Evolutionary conservation across 805 yeast species (phyloP).

Genomic region (Ogataea wickerhamii): DNA sequence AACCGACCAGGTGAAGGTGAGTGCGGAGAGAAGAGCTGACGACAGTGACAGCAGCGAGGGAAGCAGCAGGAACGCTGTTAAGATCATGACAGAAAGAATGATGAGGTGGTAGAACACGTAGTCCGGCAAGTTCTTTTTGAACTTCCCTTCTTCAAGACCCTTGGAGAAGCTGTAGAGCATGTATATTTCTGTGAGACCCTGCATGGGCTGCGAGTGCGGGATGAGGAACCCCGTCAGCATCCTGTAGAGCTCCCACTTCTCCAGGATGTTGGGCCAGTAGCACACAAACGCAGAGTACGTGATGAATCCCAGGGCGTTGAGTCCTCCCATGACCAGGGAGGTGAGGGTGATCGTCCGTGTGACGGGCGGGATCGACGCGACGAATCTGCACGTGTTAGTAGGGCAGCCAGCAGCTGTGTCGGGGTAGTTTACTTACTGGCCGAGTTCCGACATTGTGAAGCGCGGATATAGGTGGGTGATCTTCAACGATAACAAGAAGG

Average conservation of each 20-base stretch:
- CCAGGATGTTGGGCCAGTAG: conserved; percentile 29
- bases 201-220: conserved; percentile 39
- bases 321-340: conserved; percentile 42
- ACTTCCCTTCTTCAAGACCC: conserved; percentile 53
- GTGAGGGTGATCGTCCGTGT: conserved; percentile 53
- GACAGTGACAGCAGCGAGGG: conserved; percentile 30
- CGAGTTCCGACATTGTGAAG: conserved; percentile 31
- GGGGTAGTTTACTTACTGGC: conserved; percentile 22
- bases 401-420: neutral
- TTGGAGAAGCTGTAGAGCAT: conserved; percentile 55
- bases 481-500: too few species aligned
- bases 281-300: conserved; percentile 24
- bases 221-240: conserved; percentile 49
- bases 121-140: conserved; percentile 46
- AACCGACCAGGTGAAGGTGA: conserved; percentile 62
- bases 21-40: conserved; percentile 47
- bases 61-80: conserved; percentile 27
- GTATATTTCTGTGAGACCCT: conserved; percentile 49
- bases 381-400: conserved; percentile 28
- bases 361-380: conserved; percentile 54
- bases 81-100: conserved; percentile 45
- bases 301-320: conserved; percentile 32
- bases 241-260: conserved; percentile 42
- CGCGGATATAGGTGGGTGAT: too few species aligned
- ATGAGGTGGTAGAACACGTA: conserved; percentile 52